These are phyloP conservation scores for Globisporangium radiosum DNA, from an alignment of 352 stramenopile genomes.

Conservation along the genomic window DNA sequence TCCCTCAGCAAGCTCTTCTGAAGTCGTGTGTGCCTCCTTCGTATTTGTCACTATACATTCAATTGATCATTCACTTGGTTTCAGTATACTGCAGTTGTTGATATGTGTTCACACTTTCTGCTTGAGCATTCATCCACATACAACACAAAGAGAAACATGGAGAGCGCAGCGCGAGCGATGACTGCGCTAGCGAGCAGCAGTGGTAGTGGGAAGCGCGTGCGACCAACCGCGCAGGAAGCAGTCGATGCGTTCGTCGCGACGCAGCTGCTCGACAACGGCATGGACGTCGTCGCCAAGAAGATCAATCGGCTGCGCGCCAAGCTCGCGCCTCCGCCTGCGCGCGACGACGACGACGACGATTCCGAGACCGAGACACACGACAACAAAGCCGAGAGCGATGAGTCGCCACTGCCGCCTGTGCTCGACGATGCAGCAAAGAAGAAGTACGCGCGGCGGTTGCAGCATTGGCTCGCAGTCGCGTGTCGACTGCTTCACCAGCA, in stretches of 20 bases:
- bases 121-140: too few species aligned
- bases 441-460: constrained; percentile 48
- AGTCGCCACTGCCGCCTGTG: neutral
- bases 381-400: neutral
- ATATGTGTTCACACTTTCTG: too few species aligned
- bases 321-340: constrained; percentile 21
- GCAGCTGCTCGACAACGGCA: constrained; percentile 76
- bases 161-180: neutral
- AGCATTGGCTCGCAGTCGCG: constrained; percentile 51
- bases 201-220: neutral
- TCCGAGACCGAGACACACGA: constrained; percentile 4
- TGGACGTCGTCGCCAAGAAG: constrained; percentile 57
- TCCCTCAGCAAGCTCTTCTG: constrained; percentile 24
- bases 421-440: constrained; percentile 17
- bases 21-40: too few species aligned
- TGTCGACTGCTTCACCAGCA: constrained; percentile 56
- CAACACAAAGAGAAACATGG: neutral
- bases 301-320: constrained; percentile 61
- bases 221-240: constrained; percentile 34
- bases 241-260: constrained; percentile 65
- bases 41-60: neutral
- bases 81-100: too few species aligned
- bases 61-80: neutral
- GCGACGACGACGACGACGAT: constrained; percentile 13
- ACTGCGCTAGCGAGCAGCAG: neutral